Evolutionary conservation across 805 yeast genomes (phyloP), one percentile per base, ranked within the genome.

Genomic region (Metschnikowia continentalis): DNA sequence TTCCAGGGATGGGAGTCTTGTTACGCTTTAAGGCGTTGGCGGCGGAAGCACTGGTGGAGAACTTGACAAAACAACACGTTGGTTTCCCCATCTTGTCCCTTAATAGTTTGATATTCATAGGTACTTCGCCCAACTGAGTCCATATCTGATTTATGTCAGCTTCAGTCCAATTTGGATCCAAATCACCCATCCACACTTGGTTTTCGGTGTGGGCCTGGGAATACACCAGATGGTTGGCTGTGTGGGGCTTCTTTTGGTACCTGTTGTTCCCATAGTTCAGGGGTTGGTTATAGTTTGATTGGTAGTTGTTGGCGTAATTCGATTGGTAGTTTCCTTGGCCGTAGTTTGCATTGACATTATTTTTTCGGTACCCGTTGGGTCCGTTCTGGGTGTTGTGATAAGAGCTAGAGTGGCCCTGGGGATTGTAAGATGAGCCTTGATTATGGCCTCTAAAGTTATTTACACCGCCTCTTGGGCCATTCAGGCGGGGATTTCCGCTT

Each of bases 131-230:
- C 11, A 84, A 68, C 22, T 76, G 61, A 3, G 76, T 65, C 97
- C 96, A 90, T 42, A 90, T 78, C 52, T 80, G 79, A 45, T 75
- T 75, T 48, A 91, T 78, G 11, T 79, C 71, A 37, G 71, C 65
- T 63, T 90, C 97, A 53, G 86, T 88, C 90, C 96, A 88, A 64
- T 79, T 74, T 8, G 88, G 88, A 58, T 90, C 96, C 42, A 90
- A 70, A 60, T 89, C 97, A 20, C 97, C 97, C 96, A 90, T 91
- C 86, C 91, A 87, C 46, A 87, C 62, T 56, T 80, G 83, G 44
- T 52, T 56, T 32, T 54, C 61, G 13, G 59, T 42, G 15, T 56
- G 56, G 6, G 55, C 46, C 43, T 57, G 61, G 42, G 52, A 47
- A 41, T 57, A 57, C 3, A 57, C 61, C 33, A 47, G 59, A 35